Conservation (phyloP, 768 basidiomycete genomes). For the Boletellus ananiceps region DNA sequence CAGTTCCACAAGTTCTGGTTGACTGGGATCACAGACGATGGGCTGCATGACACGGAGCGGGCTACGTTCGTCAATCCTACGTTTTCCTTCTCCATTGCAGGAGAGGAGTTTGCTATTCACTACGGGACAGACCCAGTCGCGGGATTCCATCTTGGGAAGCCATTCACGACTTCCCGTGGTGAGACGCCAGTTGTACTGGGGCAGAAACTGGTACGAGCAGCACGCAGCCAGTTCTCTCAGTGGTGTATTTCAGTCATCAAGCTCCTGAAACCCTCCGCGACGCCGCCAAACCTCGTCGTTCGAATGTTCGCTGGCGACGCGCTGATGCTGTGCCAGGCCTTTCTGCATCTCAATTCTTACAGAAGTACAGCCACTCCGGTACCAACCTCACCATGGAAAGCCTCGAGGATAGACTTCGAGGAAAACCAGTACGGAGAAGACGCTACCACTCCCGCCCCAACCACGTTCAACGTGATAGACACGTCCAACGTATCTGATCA, state of each 20-base stretch:
- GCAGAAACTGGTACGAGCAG: constrained; percentile 17
- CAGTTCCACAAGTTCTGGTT: constrained; percentile 28
- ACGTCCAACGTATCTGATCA: constrained; percentile 32
- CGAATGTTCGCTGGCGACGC: constrained; percentile 31
- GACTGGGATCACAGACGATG: constrained; percentile 24
- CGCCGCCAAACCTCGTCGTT: constrained; percentile 14
- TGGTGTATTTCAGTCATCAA: constrained; percentile 26
- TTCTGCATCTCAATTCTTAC: constrained; percentile 9
- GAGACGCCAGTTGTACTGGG: constrained; percentile 8
- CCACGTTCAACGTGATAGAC: constrained; percentile 31
- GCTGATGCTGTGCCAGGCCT: constrained; percentile 26
- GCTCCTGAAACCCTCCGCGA: not conserved
- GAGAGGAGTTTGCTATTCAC: constrained; percentile 24
- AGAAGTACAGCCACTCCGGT: constrained; percentile 16
- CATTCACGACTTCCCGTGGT: constrained; percentile 8
- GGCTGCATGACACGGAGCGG: constrained; percentile 8
- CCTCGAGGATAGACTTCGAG: constrained; percentile 20
- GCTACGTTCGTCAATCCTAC: constrained; percentile 27
- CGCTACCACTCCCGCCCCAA: constrained; percentile 20
- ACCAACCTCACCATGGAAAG: constrained; percentile 22
- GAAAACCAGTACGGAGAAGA: constrained; percentile 16
- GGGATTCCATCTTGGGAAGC: constrained; percentile 32
- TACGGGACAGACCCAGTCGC: constrained; percentile 28
- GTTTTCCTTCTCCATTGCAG: constrained; percentile 23
- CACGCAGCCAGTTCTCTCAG: constrained; percentile 20